These are phyloP conservation scores for Platanthera guangdongensis DNA, from an alignment of 106 monocot species.

Conservation along the genomic window DNA sequence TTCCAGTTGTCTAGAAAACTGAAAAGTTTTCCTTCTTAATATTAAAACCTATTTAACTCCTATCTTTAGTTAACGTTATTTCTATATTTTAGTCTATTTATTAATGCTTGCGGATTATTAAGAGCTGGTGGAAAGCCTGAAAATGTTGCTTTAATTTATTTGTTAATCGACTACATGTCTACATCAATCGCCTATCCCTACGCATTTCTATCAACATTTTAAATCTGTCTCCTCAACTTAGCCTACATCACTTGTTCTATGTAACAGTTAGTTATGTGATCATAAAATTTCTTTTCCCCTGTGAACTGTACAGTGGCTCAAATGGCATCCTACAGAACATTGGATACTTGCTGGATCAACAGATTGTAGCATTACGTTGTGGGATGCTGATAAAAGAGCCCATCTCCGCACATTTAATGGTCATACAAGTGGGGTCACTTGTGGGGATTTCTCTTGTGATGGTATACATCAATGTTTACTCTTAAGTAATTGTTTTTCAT, in stretches of 20 bases:
- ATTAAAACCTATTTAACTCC: no score
- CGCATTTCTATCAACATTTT: no score
- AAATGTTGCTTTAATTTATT: no score
- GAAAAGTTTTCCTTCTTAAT: no score
- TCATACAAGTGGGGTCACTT: slow-evolving; percentile 74
- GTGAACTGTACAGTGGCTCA: slow-evolving; percentile 58
- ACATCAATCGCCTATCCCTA: no score
- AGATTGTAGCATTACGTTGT: slow-evolving; percentile 77
- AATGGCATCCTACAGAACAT: slow-evolving; percentile 87
- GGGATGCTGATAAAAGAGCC: slow-evolving; percentile 73
- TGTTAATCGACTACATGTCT: no score
- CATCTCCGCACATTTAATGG: slow-evolving; percentile 72
- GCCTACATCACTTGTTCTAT: not conserved
- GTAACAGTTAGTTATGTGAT: not conserved
- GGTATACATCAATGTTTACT: slow-evolving; percentile 33
- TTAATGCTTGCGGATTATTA: no score
- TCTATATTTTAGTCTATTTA: no score
- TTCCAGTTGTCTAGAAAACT: no score
- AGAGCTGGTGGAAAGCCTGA: no score
- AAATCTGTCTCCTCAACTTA: no score
- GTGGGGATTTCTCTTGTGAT: slow-evolving; percentile 96
- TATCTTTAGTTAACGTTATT: no score
- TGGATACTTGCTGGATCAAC: slow-evolving; percentile 75
- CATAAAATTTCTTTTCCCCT: not conserved
- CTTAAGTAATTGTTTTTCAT: not conserved